Conservation (phyloP, 495 filamentous ascomycete species). For the Annulohypoxylon moriforme region DNA sequence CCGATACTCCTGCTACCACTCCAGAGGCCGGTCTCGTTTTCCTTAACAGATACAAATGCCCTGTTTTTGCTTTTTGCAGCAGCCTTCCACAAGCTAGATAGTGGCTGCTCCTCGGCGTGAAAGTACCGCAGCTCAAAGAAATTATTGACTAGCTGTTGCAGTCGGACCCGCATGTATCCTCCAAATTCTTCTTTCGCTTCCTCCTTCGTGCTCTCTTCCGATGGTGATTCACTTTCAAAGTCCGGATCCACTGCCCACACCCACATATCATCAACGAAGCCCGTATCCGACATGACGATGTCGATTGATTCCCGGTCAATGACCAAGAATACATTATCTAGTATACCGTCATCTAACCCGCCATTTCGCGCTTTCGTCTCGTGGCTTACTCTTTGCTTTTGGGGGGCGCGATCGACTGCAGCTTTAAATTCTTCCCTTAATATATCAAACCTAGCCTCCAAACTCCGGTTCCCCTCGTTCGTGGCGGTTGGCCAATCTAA, state of each 20-base stretch:
- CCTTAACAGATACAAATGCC: not conserved
- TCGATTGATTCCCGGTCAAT: not conserved
- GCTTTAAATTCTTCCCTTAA: not conserved
- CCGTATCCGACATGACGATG: not conserved
- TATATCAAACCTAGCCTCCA: not conserved
- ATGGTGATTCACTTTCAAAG: not conserved
- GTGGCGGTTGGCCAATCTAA: not conserved
- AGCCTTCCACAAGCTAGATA: not conserved
- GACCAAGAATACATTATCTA: not conserved
- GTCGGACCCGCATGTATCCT: not conserved
- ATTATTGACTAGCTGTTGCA: not conserved
- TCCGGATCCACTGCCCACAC: not conserved
- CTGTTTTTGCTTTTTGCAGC: not conserved
- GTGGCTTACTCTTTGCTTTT: not conserved
- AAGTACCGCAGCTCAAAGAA: not conserved
- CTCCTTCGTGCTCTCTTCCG: no score
- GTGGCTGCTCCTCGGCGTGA: not conserved
- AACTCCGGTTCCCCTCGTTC: not conserved
- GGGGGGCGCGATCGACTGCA: not conserved
- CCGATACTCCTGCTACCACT: not conserved
- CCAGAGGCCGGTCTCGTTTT: not conserved
- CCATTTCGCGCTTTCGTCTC: not conserved
- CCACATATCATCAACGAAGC: not conserved
- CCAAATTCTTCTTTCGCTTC: not conserved
- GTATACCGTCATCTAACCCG: not conserved